Evolutionary conservation across 23 red algal genomes (phyloP), one percentile per base, ranked within the genome.

Genomic region (Gracilaria gracilis): DNA sequence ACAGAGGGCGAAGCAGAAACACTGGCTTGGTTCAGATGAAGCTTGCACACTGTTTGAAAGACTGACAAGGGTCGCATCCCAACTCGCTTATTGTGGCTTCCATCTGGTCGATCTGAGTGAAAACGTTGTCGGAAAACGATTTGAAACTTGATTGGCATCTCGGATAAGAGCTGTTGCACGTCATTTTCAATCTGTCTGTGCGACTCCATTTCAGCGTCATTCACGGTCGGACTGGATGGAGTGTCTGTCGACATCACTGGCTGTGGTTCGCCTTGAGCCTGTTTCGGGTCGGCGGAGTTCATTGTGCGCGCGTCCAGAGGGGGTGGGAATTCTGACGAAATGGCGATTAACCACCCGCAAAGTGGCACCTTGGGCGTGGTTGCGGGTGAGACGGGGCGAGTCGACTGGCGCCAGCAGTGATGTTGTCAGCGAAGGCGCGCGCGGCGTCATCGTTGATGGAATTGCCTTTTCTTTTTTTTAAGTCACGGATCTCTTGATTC

Each of bases 141-240:
- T 90, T 90, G 86, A 90, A 90, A 48, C 70, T 73, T 2, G 73
- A 67, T 28, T 64, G n/a, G 54, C 86, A 90, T 90, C 37, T 90
- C 86, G 16, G 73, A 66, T 21, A 90, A 55, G 17, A 90, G 75
- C 15, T 67, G 73, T 35, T 81, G 86, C 24, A 81, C 57, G 19
- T 90, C 86, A 28, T 33, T 27, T 57, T 81, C 61, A 67, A 90
- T 90, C 36, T 70, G 47, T 19, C 69, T 36, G 31, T 87, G 69
- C 28, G 82, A 15, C 28, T 67, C 82, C 23, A 67, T 35, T 36
- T 53, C 39, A n/a, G 82, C 82, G 61, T 82, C 42, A 23, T 77
- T 50, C 38, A 77, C 72, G 16, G 72, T 28, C 39, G 72, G 42
- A 50, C 72, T 77, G 2, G 72, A 49, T 2, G 72, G 72, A 77